Evolutionary conservation across 768 basidiomycete genomes (phyloP), one percentile per base, ranked within the genome.

Genomic region (Amanita exitialis): DNA sequence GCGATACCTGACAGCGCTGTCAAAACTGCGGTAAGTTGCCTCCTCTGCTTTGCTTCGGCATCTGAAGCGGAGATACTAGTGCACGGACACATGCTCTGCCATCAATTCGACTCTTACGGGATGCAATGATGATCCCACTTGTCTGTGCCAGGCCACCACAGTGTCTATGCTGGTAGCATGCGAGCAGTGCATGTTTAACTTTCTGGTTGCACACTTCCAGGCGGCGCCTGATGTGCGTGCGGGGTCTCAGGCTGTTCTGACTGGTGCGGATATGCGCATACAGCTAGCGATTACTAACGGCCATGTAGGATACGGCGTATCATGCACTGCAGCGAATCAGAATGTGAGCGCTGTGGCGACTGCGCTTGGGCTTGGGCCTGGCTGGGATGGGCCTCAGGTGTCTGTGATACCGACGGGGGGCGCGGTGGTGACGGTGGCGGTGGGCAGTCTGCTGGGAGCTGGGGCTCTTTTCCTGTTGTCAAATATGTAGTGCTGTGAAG

Each of bases 151-250:
- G 15, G 53, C 64, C 12, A 59, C 53, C 6, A 75, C 75, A 3
- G 69, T 78, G 28, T 51, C 61, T 1, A 56, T 66, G 1, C 63
- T 89, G 50, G 64, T 70, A 1, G 45, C 58, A 30, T 85, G 85
- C 65, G 75, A 89, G 62, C 78, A 81, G 58, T 89, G 86, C 69
- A 75, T 83, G 73, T 80, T 83, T 59, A 61, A 64, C 37, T 66
- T 67, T 51, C 65, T 86, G 23, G 73, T 90, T 55, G 58, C 59
- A 7, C 64, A 65, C 32, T 81, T 82, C 59, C 60, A 69, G 50
- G 69, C 62, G 20, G 64, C 70, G 51, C 70, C 75, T 8, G 78
- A 83, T 61, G 65, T 69, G 45, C 69, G 71, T 13, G 77, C 76
- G 3, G 86, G 86, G 7, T 81, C 80, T n/a, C 71, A 73, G 44